These are phyloP conservation scores for Hygrophoropsis aurantiaca DNA, from an alignment of 768 basidiomycete species.

Conservation along the genomic window DNA sequence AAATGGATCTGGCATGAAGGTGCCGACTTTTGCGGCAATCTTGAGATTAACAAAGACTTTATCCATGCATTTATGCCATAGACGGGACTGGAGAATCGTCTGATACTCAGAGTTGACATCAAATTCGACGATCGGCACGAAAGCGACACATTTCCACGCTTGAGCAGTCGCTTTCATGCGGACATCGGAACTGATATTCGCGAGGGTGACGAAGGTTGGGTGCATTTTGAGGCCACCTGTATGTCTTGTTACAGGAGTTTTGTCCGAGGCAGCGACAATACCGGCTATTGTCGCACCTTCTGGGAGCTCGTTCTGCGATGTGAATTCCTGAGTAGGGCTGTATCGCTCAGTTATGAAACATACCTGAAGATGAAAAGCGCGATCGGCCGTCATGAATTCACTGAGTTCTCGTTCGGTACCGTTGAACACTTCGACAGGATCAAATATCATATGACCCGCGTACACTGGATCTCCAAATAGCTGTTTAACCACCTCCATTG, in stretches of 20 bases:
- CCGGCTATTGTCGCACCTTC: conserved; percentile 19
- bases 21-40: conserved; percentile 21
- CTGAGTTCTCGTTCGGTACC: conserved; percentile 14
- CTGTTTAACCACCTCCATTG: conserved; percentile 22
- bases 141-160: conserved; percentile 3
- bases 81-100: conserved; percentile 22
- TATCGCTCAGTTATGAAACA: too few species aligned
- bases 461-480: conserved; percentile 25
- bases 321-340: not conserved
- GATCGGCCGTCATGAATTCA: conserved; percentile 21
- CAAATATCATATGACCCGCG: conserved; percentile 8
- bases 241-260: not conserved
- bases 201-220: not conserved
- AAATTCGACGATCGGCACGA: conserved; percentile 3
- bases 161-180: conserved; percentile 6
- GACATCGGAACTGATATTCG: conserved; percentile 4
- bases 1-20: conserved; percentile 23
- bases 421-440: conserved; percentile 22
- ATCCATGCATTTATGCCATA: conserved; percentile 32
- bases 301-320: conserved; percentile 12
- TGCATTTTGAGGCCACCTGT: not conserved
- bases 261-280: conserved; percentile 13
- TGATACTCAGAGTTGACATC: conserved; percentile 16
- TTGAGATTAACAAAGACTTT: conserved; percentile 27
- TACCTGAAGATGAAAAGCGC: conserved; percentile 23